Evolutionary conservation across 805 yeast genomes (phyloP).

Genomic region (Hanseniaspora occidentalis): DNA sequence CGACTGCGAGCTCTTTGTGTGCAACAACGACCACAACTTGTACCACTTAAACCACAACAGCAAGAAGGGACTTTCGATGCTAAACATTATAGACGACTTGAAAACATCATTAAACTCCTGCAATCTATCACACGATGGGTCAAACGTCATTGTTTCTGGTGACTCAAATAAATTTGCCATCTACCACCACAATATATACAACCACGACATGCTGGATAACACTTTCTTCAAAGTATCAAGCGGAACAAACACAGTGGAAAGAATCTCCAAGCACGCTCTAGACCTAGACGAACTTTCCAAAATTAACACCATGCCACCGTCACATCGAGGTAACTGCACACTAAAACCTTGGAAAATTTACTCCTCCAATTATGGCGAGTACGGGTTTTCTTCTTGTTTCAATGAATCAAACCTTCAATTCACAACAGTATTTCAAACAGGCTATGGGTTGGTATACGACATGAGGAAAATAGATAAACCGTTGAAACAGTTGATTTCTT

Average conservation of each 20-base stretch:
- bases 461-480: constrained; percentile 47
- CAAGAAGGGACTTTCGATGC: constrained; percentile 31
- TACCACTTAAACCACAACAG: constrained; percentile 45
- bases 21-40: constrained; percentile 72
- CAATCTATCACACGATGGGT: constrained; percentile 49
- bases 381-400: constrained; percentile 75
- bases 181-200: constrained; percentile 13
- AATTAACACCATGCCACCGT: background rate
- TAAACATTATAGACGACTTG: constrained; percentile 32
- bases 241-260: background rate
- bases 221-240: constrained; percentile 10
- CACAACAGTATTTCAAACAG: constrained; percentile 79
- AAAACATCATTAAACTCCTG: constrained; percentile 69
- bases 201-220: constrained; percentile 23
- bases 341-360: background rate
- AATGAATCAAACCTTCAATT: constrained; percentile 64
- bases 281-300: background rate
- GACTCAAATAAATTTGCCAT: constrained; percentile 60
- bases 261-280: background rate
- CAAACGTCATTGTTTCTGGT: constrained; percentile 56
- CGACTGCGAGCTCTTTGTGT: constrained; percentile 49
- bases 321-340: background rate
- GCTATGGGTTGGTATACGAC: constrained; percentile 67
- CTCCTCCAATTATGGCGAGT: constrained; percentile 34
- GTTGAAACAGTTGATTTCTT: constrained; percentile 42